Conservation (phyloP, 352 stramenopile genomes). For the Phytopythium vexans region DNA sequence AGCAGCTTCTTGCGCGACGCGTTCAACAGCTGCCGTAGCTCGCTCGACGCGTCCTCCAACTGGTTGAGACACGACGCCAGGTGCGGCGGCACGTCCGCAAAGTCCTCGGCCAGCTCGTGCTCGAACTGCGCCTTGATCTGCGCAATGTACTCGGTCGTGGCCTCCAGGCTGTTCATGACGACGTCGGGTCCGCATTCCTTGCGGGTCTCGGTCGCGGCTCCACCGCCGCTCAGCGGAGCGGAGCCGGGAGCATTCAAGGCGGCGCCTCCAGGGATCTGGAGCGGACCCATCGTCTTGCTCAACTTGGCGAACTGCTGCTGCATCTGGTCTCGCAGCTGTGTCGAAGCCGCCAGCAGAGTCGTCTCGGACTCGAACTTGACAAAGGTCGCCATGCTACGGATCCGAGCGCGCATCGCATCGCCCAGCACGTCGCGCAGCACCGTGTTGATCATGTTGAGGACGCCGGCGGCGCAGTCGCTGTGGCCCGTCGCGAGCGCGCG, state of each 20-base stretch:
- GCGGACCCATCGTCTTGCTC: conserved; percentile 71
- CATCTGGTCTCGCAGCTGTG: conserved; percentile 83
- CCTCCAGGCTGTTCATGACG: conserved; percentile 81
- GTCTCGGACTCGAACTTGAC: conserved; percentile 60
- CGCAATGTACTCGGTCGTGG: conserved; percentile 69
- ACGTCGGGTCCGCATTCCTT: conserved; percentile 71
- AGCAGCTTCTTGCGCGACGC: conserved; percentile 71
- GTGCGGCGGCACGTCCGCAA: conserved; percentile 71
- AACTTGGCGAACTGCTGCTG: conserved; percentile 84
- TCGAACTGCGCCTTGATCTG: conserved; percentile 82
- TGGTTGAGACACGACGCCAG: conserved; percentile 67
- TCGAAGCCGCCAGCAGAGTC: conserved; percentile 47
- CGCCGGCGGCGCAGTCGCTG: conserved; percentile 73
- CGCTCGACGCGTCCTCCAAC: conserved; percentile 65
- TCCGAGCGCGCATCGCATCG: conserved; percentile 76
- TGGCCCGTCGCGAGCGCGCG: conserved; percentile 82
- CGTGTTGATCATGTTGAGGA: conserved; percentile 87
- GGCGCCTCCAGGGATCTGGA: conserved; percentile 10
- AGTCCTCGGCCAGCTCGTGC: conserved; percentile 60
- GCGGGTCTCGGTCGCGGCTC: conserved; percentile 25
- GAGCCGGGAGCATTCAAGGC: conserved; percentile 15
- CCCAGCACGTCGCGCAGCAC: conserved; percentile 72
- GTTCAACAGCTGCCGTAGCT: conserved; percentile 68
- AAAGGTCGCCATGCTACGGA: conserved; percentile 65
- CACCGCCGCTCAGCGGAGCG: neutral